These are phyloP conservation scores for Gossypium aridum DNA, from an alignment of 441 rosid genomes.

Conservation along the genomic window DNA sequence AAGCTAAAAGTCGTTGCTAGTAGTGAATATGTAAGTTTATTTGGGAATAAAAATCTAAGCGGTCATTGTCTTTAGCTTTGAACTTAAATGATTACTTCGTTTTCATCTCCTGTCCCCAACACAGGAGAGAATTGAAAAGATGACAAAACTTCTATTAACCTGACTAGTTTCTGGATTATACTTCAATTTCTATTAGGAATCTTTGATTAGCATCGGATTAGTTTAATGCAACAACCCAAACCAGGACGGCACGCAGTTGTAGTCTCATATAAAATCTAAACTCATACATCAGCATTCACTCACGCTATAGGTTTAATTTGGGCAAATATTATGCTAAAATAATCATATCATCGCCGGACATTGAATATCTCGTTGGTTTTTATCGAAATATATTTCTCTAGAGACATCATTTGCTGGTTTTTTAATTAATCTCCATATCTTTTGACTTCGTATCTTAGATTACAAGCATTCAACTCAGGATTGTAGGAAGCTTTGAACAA, in stretches of 20 bases:
- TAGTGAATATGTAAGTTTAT: not conserved
- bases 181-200: conserved; percentile 13
- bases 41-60: conserved; percentile 15
- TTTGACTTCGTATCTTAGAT: too few species aligned
- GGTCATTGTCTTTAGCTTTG: conserved; percentile 20
- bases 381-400: too few species aligned
- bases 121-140: not conserved
- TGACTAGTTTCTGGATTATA: conserved; percentile 10
- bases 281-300: not conserved
- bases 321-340: too few species aligned
- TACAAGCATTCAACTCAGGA: too few species aligned
- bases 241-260: conserved; percentile 30
- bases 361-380: too few species aligned
- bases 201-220: conserved; percentile 7
- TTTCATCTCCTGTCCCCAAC: not conserved
- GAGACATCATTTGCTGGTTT: too few species aligned
- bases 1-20: conserved; percentile 14
- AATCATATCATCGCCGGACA: too few species aligned
- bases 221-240: conserved; percentile 17
- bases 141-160: conserved; percentile 10
- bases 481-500: too few species aligned
- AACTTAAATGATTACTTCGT: not conserved
- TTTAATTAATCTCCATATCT: too few species aligned
- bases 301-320: too few species aligned
- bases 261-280: not conserved